These are phyloP conservation scores for Botrytis squamosa DNA, from an alignment of 2,329 filamentous ascomycete genomes.

Conservation along the genomic window DNA sequence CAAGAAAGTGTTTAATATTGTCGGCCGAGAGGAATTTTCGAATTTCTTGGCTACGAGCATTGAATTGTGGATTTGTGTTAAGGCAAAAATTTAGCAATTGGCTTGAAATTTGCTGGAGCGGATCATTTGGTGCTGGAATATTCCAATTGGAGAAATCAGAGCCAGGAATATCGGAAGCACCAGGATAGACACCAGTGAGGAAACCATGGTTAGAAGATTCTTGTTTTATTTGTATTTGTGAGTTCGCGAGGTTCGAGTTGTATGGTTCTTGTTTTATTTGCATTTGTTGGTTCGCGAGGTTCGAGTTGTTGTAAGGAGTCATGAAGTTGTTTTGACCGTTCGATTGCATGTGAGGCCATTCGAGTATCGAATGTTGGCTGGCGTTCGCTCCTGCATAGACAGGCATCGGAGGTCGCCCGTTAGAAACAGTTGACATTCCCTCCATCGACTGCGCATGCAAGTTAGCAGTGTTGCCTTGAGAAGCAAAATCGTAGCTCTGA, in stretches of 20 bases:
- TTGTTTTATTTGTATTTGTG: constrained; percentile 67
- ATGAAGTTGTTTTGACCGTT: constrained; percentile 66
- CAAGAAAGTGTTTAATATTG: constrained; percentile 69
- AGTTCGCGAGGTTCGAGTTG: constrained; percentile 61
- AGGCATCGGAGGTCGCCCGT: constrained; percentile 42
- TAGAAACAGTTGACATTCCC: constrained; percentile 31
- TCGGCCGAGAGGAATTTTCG: constrained; percentile 60
- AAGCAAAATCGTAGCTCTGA: constrained; percentile 40
- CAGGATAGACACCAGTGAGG: constrained; percentile 42
- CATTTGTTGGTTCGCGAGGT: constrained; percentile 68
- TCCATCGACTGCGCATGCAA: constrained; percentile 35
- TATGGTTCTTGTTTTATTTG: constrained; percentile 58
- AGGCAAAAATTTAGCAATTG: constrained; percentile 58
- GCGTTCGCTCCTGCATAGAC: constrained; percentile 55
- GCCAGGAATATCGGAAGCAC: constrained; percentile 33
- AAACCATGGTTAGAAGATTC: constrained; percentile 56
- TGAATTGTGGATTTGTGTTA: constrained; percentile 55
- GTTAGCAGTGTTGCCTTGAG: constrained; percentile 37
- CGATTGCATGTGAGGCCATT: constrained; percentile 76
- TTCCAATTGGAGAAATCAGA: constrained; percentile 42
- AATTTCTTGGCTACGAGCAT: constrained; percentile 53
- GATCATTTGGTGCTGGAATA: constrained; percentile 45
- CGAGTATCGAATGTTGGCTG: constrained; percentile 61
- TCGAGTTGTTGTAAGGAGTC: constrained; percentile 48
- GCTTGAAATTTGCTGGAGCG: constrained; percentile 54